A percentile compares a stretch with the other conserved stretches of the same genome.
These are phyloP conservation scores for Hymenotorrendiella dingleyae DNA, from an alignment of 2,329 filamentous ascomycete genomes.

Conservation along the genomic window DNA sequence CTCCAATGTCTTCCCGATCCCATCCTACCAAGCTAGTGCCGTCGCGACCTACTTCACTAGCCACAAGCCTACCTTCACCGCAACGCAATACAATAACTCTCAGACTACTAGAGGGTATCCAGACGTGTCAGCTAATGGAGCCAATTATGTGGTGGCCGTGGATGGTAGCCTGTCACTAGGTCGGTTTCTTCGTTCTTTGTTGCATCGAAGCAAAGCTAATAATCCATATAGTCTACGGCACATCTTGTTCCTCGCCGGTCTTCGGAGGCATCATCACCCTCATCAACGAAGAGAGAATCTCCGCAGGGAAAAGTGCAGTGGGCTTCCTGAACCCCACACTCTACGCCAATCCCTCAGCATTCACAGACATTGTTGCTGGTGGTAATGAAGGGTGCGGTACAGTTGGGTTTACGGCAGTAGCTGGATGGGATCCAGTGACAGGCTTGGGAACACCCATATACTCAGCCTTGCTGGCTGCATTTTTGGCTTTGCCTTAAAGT, in stretches of 20 bases:
- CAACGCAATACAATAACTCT: constrained; percentile 15
- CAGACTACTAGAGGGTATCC: constrained; percentile 23
- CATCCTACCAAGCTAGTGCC: constrained; percentile 18
- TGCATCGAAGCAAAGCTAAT: too few species aligned
- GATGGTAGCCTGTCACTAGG: constrained; percentile 14
- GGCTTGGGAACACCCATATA: constrained; percentile 30
- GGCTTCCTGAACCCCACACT: constrained; percentile 46
- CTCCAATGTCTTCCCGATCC: constrained; percentile 33
- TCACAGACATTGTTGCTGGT: constrained; percentile 34
- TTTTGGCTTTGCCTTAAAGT: too few species aligned
- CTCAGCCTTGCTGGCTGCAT: constrained; percentile 2
- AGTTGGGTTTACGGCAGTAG: constrained; percentile 24
- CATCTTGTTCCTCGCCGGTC: constrained; percentile 49
- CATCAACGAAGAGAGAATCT: constrained; percentile 54
- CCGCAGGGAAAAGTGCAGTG: constrained; percentile 38
- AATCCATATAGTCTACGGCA: too few species aligned
- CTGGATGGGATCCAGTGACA: constrained; percentile 35
- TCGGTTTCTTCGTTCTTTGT: too few species aligned
- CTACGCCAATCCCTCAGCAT: constrained; percentile 33
- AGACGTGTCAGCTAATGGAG: constrained; percentile 24
- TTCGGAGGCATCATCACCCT: constrained; percentile 51
- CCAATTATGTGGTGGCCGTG: constrained; percentile 22
- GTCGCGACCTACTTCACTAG: constrained; percentile 23
- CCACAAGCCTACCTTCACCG: constrained; percentile 20
- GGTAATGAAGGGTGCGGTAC: constrained; percentile 35